These are phyloP conservation scores for Leccinum barrowsii DNA, from an alignment of 768 basidiomycete species.

Conservation along the genomic window DNA sequence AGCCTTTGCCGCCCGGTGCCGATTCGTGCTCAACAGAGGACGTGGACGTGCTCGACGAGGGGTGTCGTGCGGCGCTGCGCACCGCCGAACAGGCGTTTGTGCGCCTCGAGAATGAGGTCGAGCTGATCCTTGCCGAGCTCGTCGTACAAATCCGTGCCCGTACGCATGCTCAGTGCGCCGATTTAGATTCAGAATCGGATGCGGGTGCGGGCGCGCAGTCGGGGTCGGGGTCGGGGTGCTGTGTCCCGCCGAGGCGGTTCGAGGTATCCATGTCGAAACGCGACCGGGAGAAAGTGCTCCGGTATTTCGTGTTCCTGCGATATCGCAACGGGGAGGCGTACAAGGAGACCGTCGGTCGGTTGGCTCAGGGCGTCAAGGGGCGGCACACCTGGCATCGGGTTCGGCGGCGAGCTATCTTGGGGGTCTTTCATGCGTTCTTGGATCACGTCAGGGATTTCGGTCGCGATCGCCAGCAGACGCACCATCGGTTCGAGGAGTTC, in stretches of 20 bases:
- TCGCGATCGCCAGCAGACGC: neutral
- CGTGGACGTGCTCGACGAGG: slow-evolving; percentile 30
- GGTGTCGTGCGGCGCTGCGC: slow-evolving; percentile 34
- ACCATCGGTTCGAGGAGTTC: slow-evolving; percentile 16
- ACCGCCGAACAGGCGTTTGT: slow-evolving; percentile 44
- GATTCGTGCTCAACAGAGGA: neutral
- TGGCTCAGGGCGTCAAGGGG: slow-evolving; percentile 23
- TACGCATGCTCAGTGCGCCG: neutral
- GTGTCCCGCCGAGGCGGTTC: slow-evolving; percentile 10
- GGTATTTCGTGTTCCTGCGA: slow-evolving; percentile 54
- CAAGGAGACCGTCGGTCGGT: slow-evolving; percentile 32
- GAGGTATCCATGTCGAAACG: slow-evolving; percentile 22
- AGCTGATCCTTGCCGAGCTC: slow-evolving; percentile 36
- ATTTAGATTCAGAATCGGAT: neutral
- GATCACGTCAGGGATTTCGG: neutral
- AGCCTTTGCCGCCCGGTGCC: neutral
- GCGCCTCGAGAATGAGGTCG: slow-evolving; percentile 41
- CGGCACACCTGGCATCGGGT: slow-evolving; percentile 27
- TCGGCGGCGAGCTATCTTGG: slow-evolving; percentile 26
- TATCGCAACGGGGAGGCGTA: slow-evolving; percentile 54
- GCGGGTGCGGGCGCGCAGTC: neutral
- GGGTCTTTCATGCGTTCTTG: slow-evolving; percentile 29
- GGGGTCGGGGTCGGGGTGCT: neutral
- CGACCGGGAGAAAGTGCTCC: slow-evolving; percentile 39
- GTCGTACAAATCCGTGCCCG: slow-evolving; percentile 31